Conservation (phyloP, 2,329 filamentous ascomycete genomes). For the Pseudogymnoascus pannorum region DNA sequence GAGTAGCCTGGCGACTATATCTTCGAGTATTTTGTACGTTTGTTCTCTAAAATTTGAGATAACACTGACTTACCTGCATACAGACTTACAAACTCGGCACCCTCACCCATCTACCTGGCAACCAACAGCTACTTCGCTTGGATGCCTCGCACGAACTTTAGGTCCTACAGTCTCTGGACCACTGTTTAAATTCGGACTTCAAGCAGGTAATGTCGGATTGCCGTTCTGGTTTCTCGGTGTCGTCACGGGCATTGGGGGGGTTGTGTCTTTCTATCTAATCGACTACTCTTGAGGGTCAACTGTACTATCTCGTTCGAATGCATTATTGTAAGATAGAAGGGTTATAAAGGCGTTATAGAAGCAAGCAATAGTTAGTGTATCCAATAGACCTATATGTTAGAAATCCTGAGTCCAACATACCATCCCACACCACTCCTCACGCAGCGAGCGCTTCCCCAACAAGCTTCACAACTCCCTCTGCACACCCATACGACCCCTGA, state of each 20-base stretch:
- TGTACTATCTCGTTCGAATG: background rate
- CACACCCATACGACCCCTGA: conserved; percentile 60
- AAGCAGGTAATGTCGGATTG: background rate
- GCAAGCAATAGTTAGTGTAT: background rate
- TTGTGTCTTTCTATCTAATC: background rate
- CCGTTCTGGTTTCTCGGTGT: conserved; percentile 9
- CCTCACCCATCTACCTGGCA: background rate
- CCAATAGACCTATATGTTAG: background rate
- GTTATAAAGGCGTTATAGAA: too few species aligned
- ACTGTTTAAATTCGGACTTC: background rate
- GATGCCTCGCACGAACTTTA: conserved; percentile 2
- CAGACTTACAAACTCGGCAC: background rate
- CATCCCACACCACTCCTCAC: background rate
- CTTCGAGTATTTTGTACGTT: background rate
- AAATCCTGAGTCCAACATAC: background rate
- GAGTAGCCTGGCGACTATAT: background rate
- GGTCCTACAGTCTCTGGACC: background rate
- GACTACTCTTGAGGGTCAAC: background rate
- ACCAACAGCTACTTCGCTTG: background rate
- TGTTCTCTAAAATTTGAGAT: background rate
- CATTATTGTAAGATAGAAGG: too few species aligned
- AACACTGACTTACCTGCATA: background rate
- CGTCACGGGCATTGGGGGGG: background rate
- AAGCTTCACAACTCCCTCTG: conserved; percentile 57
- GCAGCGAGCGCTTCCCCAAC: conserved; percentile 44